Evolutionary conservation across 805 yeast genomes (phyloP).

Genomic region (Saturnispora hagleri): DNA sequence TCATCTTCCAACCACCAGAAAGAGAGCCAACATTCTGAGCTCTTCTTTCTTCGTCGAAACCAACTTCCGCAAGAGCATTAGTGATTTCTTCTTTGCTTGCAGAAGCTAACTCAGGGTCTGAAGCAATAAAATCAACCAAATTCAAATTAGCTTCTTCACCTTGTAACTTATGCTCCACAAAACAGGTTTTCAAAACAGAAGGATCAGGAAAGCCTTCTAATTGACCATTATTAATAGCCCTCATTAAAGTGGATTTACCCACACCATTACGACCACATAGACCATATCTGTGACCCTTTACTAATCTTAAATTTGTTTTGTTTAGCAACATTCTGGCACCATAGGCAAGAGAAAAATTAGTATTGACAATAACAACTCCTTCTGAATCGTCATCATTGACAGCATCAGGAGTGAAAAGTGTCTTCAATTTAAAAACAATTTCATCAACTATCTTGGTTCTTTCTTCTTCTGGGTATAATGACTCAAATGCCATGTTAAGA

Average conservation of each 20-base stretch:
- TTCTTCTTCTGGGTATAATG: constrained; percentile 29
- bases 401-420: constrained; percentile 45
- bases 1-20: constrained; percentile 99
- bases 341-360: constrained; percentile 92
- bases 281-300: constrained; percentile 96
- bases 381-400: constrained; percentile 58
- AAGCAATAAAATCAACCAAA: constrained; percentile 76
- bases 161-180: constrained; percentile 94
- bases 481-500: constrained; percentile 32
- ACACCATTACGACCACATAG: constrained; percentile 98
- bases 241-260: constrained; percentile 95
- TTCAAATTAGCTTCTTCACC: constrained; percentile 91
- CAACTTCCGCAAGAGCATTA: constrained; percentile 70
- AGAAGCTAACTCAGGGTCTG: constrained; percentile 69
- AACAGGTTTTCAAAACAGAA: constrained; percentile 80
- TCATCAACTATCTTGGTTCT: constrained; percentile 33
- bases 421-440: constrained; percentile 40
- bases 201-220: constrained; percentile 95
- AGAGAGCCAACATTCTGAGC: constrained; percentile 86
- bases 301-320: constrained; percentile 78
- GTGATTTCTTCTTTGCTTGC: constrained; percentile 67
- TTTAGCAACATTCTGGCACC: constrained; percentile 95
- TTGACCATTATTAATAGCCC: constrained; percentile 94
- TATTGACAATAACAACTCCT: constrained; percentile 85
- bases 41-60: constrained; percentile 85